Base-by-base conservation (phyloP, 768 basidiomycete species). In the Cystofilobasidium macerans region DNA sequence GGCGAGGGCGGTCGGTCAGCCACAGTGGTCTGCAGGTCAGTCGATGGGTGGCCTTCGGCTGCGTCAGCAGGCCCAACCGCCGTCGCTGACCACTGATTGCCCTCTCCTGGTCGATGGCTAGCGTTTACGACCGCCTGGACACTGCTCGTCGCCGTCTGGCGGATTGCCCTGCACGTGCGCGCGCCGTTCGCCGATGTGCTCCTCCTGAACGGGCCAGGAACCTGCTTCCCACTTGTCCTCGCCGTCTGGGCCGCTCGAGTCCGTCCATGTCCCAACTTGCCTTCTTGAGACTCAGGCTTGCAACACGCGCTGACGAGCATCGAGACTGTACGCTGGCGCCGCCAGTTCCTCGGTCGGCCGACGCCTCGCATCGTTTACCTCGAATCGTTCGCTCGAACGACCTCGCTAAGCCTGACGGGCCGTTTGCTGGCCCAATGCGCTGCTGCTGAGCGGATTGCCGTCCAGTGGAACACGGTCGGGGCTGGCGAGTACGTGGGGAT, bases 151-250 rank as follows among this genome's bases (percentile, higher is more conserved):
- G 86, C 87, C 68, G 71, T 89, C 30, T 83, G 83, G 74, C 77
- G 83, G 28, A 16, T 60, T 22, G 43, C 58, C 1, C 20, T 64
- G 4, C 20, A 13, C 33, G 35, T 35, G 8, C 7, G 28, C 6
- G 43, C 26, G 30, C 58, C 58, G 3, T 83, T 84, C 71, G 82
- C 85, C 35, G 91, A 97, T 64, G 77, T 89, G 32, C 78, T 99
- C 54, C 77, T 99, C 57, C 76, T 98, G 28, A 98, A 98, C 75
- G 94, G 94, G 1, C 94, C 94, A 0, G 94, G 94, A 22, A 97
- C 94, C 8, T 94, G 89, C 74, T 83, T 93, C 40, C 78, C 86
- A 6, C 79, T 98, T 7, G 89, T 86, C 65, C 65, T 82, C 20
- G 84, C 87, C 0, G 81, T 84, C 16, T 86, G 83, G 73, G 66